Conservation (phyloP, 257 asterid genomes). For the Ballota nigra region DNA sequence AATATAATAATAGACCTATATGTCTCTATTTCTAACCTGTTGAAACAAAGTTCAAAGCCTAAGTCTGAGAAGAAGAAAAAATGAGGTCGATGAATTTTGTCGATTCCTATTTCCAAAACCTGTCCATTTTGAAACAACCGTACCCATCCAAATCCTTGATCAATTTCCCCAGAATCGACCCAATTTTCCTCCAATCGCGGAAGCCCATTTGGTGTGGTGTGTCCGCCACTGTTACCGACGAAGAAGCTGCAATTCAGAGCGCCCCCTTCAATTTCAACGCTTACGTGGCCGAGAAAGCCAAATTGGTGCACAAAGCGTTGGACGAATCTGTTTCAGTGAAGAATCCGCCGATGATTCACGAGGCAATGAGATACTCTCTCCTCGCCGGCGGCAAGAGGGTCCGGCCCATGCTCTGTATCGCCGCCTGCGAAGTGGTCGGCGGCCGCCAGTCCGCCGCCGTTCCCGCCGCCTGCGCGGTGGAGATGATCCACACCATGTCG, state of each 20-base stretch:
- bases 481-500: slow-evolving; percentile 83
- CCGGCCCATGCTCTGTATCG: slow-evolving; percentile 74
- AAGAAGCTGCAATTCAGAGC: slow-evolving; percentile 20
- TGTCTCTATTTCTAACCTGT: neutral
- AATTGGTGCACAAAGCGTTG: slow-evolving; percentile 45
- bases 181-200: slow-evolving; percentile 5
- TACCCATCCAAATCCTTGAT: slow-evolving; percentile 17
- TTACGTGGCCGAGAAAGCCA: slow-evolving; percentile 51
- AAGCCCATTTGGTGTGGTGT: neutral
- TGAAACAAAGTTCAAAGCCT: slow-evolving; percentile 3
- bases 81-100: slow-evolving; percentile 41
- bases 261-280: slow-evolving; percentile 43
- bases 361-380: slow-evolving; percentile 73
- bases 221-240: slow-evolving; percentile 33
- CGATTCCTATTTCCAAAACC: slow-evolving; percentile 31
- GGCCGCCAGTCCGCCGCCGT: slow-evolving; percentile 51
- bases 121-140: slow-evolving; percentile 26
- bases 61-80: neutral
- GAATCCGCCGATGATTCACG: slow-evolving; percentile 56
- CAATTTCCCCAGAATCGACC: slow-evolving; percentile 11
- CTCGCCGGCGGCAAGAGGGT: slow-evolving; percentile 75
- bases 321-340: slow-evolving; percentile 52
- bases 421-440: slow-evolving; percentile 79
- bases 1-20: too few relatives aligned
- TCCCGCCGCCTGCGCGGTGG: slow-evolving; percentile 85